Base-by-base conservation (phyloP, 352 stramenopile species). In the Blastocystis sp. region DNA sequence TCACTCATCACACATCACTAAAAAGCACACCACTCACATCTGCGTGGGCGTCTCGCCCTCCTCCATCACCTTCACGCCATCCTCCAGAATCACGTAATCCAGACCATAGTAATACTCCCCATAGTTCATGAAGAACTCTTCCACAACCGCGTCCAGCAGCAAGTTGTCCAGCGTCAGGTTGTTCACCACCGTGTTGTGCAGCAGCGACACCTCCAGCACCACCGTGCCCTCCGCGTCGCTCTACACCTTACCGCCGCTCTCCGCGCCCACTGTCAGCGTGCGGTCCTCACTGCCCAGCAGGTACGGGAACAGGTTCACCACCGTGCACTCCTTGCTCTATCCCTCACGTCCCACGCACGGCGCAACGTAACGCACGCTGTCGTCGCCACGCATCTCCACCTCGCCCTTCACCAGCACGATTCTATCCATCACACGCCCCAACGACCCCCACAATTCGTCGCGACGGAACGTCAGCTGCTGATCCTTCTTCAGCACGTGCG, bases 41-140 rank as follows among this genome's bases (percentile, higher is more conserved):
- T 84, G n/a, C 2, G 17, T 42, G 11, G 74, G 74, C 43, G 69
- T 69, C 24, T 19, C 9, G 6, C 38, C 4, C 34, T 84, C 74
- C 40, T 84, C 74, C 40, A 70, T 40, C 3, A 84, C 45, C 45
- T 84, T 66, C 19, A 38, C 43, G 10, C 74, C 74, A 24, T 84
- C 74, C 24, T 70, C 57, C 2, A 84, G 52, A 28, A 54, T 69
- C 24, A 69, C 24, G 61, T 84, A 84, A 17, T 68, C 24, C n/a
- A 84, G 38, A 43, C 74, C 74, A 28, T 84, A 84, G 61, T 59
- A 84, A n/a, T 66, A 84, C 24, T 70, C 74, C 0, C 74, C 74
- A 52, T 84, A 84, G 34, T 68, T 24, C 3, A 28, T 57, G 60
- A 64, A 68, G 60, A 84, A 84, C 74, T 84, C 34, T 14, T 38